Evolutionary conservation across 192 early-diverging fungal genomes (phyloP), one percentile per base, ranked within the genome.

Genomic region (Geosiphon pyriformis): DNA sequence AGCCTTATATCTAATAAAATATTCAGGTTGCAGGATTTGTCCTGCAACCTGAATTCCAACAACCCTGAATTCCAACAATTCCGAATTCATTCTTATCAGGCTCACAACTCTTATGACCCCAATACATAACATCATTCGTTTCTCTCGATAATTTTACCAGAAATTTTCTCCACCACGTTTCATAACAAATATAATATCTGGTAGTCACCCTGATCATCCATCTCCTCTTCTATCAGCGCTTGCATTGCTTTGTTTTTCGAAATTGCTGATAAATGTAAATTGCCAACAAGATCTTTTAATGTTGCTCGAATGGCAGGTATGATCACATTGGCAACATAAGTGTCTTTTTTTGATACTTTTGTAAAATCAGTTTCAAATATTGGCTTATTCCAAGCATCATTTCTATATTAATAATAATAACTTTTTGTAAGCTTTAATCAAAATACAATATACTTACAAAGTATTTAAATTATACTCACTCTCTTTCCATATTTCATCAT

Each of bases 261-360:
- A 6, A 6, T 10, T 46, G 17, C 17, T 10, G 42, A 10, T 6
- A 46, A 6, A 10, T 10, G 42, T 46, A 46, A 46, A 46, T 46
- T 46, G 17, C 17, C 6, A 46, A 6, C 42, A 46, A 46, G 42
- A 22, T 53, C 23, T 25, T 53, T 53, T 53, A 53, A 53, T 22
- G 25, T n/a, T n/a, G 52, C 52, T 22, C 52, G 4, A 53, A 53
- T 20, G 12, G 52, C 52, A 7, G 52, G 52, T 25, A 53, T 25
- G 17, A 53, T 53, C 6, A 53, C 25, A 20, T 53, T 53, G 4
- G 52, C 7, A 22, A 53, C 52, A 53, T 53, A 53, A 53, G 52
- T 53, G 4, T 22, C 52, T 53, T 53, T 22, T n/a, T 25, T 53
- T 6, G 23, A n/a, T 11, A 22, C 8, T 53, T 4, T 6, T 25